A percentile compares a stretch with the other conserved stretches of the same genome.
These are phyloP conservation scores for Cladosporium sp. DNA, from an alignment of 2,329 filamentous ascomycete genomes.

Conservation along the genomic window DNA sequence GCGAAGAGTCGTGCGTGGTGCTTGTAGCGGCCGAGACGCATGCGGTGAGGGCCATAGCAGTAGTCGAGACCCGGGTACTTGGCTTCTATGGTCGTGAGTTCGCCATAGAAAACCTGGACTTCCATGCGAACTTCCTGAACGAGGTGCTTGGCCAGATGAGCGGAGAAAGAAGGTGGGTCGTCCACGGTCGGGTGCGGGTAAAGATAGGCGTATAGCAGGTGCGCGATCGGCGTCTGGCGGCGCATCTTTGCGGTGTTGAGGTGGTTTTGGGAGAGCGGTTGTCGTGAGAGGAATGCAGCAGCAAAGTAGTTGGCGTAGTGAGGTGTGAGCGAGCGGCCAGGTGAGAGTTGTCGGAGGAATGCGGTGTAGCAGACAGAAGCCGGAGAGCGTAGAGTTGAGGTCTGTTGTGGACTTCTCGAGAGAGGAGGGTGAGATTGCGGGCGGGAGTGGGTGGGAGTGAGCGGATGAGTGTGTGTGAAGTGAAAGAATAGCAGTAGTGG, in stretches of 20 bases:
- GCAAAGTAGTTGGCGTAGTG: too few relatives aligned
- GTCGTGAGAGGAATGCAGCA: too few relatives aligned
- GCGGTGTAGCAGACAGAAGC: too few relatives aligned
- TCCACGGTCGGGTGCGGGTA: conserved; percentile 63
- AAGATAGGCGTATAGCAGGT: conserved; percentile 70
- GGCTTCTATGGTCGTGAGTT: conserved; percentile 73
- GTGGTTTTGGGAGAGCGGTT: too few relatives aligned
- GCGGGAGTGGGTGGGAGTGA: too few relatives aligned
- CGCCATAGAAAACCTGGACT: conserved; percentile 73
- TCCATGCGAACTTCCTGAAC: conserved; percentile 76
- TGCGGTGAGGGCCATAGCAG: conserved; percentile 66
- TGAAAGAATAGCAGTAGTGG: too few relatives aligned
- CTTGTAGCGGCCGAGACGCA: conserved; percentile 70
- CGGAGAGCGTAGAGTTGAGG: too few relatives aligned
- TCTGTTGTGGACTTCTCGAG: too few relatives aligned
- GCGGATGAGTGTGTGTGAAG: too few relatives aligned
- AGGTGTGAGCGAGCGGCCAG: too few relatives aligned
- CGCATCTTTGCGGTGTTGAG: conserved; percentile 56
- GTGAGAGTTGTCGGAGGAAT: too few relatives aligned
- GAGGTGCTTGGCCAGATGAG: conserved; percentile 65
- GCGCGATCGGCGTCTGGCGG: conserved; percentile 62
- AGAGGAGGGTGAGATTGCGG: too few relatives aligned
- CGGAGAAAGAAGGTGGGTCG: conserved; percentile 68
- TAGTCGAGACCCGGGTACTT: conserved; percentile 82
- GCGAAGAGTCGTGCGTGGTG: conserved; percentile 75